phyloP scores from a whole-genome alignment of 2,329 filamentous ascomycete genomes.

The Harringtonia lauricola region DNA sequence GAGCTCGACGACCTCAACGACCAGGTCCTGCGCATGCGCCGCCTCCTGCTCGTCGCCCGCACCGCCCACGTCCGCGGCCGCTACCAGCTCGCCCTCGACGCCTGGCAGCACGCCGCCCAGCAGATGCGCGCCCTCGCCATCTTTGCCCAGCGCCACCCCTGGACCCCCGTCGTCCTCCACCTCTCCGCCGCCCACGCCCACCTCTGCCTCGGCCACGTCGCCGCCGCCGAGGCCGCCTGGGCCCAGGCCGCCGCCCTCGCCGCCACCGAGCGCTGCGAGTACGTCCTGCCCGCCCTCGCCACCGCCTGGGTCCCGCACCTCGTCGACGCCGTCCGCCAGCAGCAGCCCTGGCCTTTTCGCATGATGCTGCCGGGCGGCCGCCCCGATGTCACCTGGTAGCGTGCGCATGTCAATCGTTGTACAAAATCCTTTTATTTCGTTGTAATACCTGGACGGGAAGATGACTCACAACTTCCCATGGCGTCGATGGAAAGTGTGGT shows the following conservation, averaged over 20 bases:
- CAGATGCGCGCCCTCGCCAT: constrained; percentile 13
- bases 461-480: too few species aligned
- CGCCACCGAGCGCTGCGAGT: constrained; percentile 19
- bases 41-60: constrained; percentile 16
- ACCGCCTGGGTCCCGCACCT: constrained; percentile 19
- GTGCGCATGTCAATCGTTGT: too few species aligned
- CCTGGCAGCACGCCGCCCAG: constrained; percentile 13
- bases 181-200: constrained; percentile 19
- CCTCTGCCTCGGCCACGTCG: constrained; percentile 11
- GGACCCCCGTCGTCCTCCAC: constrained; percentile 16
- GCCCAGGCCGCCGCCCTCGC: constrained; percentile 3
- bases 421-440: too few species aligned
- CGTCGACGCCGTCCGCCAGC: constrained; percentile 13
- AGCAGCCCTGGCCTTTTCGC: constrained; percentile 18
- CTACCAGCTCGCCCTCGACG: constrained; percentile 9
- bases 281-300: constrained; percentile 18
- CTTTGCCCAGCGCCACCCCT: constrained; percentile 14
- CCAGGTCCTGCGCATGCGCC: constrained; percentile 20
- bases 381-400: too few species aligned
- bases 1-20: constrained; percentile 20
- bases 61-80: constrained; percentile 10
- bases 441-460: too few species aligned
- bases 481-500: too few species aligned
- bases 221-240: constrained; percentile 13
- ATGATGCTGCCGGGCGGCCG: constrained; percentile 14